Percentiles rank a stretch among this genome's conserved stretches.
Evolutionary conservation across 306 rosid species (phyloP).

Genomic region (Corylus avellana): DNA sequence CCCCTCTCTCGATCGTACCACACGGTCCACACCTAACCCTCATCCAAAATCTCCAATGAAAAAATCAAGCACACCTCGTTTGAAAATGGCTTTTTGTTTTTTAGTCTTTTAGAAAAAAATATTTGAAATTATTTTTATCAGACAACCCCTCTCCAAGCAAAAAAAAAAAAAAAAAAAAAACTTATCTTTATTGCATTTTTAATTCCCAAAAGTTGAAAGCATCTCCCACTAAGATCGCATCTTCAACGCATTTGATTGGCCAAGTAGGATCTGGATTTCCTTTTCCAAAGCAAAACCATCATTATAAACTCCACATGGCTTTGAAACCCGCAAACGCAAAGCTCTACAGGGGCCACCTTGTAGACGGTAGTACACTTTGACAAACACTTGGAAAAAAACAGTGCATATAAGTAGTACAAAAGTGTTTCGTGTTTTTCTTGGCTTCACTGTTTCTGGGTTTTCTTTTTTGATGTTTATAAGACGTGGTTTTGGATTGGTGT

Average conservation of each 20-base stretch:
- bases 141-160: too few relatives aligned
- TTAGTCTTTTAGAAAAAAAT: too few relatives aligned
- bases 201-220: background rate
- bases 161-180: too few relatives aligned
- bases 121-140: too few relatives aligned
- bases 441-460: background rate
- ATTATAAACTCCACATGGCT: conserved; percentile 22
- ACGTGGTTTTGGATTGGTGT: conserved; percentile 24
- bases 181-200: background rate
- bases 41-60: too few relatives aligned
- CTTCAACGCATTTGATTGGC: background rate
- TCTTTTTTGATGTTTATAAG: conserved; percentile 3
- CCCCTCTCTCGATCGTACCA: too few relatives aligned
- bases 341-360: conserved; percentile 11
- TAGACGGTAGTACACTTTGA: conserved; percentile 13
- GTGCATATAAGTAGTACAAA: too few relatives aligned
- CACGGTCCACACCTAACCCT: too few relatives aligned
- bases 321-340: conserved; percentile 35
- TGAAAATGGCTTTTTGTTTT: too few relatives aligned
- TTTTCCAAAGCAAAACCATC: background rate
- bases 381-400: background rate
- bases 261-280: background rate
- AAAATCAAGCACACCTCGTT: too few relatives aligned
- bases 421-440: background rate
- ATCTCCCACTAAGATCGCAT: background rate